phyloP scores from a whole-genome alignment of 148 eudicot species.

The Nepenthes mirabilis region DNA sequence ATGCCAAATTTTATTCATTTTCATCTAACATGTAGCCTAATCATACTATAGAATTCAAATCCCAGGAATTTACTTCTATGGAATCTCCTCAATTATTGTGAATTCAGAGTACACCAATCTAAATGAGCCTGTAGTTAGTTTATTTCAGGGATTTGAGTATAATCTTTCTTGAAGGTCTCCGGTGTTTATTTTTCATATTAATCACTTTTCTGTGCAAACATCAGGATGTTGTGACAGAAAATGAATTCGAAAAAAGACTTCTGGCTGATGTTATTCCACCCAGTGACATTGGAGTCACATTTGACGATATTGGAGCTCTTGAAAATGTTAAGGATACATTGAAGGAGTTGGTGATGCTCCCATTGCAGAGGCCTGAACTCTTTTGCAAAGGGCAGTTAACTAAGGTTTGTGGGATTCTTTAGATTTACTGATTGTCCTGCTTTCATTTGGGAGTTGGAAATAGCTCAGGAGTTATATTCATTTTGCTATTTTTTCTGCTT shows the following conservation, averaged over 20 bases:
- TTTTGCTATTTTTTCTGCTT: too few relatives aligned
- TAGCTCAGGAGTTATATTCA: too few relatives aligned
- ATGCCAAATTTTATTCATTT: too few relatives aligned
- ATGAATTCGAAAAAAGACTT: slow-evolving; percentile 93
- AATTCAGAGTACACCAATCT: too few relatives aligned
- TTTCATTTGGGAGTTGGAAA: neutral
- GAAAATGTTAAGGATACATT: slow-evolving; percentile 93
- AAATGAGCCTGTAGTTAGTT: neutral
- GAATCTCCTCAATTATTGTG: too few relatives aligned
- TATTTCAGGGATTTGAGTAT: neutral
- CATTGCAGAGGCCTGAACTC: slow-evolving; percentile 91
- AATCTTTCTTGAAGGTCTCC: neutral
- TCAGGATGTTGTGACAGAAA: slow-evolving; percentile 90
- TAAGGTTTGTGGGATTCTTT: slow-evolving; percentile 38
- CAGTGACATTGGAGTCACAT: slow-evolving; percentile 88
- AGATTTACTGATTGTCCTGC: slow-evolving; percentile 1
- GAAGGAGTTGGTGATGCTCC: slow-evolving; percentile 98
- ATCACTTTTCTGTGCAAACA: slow-evolving; percentile 6
- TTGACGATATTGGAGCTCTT: slow-evolving; percentile 98
- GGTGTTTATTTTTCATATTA: neutral
- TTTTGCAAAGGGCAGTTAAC: slow-evolving; percentile 95
- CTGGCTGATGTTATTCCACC: slow-evolving; percentile 87
- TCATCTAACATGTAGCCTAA: too few relatives aligned
- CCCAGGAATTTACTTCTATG: too few relatives aligned
- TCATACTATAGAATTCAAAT: too few relatives aligned